Conservation (phyloP, 768 basidiomycete genomes). For the Agrocybe chaxingu region DNA sequence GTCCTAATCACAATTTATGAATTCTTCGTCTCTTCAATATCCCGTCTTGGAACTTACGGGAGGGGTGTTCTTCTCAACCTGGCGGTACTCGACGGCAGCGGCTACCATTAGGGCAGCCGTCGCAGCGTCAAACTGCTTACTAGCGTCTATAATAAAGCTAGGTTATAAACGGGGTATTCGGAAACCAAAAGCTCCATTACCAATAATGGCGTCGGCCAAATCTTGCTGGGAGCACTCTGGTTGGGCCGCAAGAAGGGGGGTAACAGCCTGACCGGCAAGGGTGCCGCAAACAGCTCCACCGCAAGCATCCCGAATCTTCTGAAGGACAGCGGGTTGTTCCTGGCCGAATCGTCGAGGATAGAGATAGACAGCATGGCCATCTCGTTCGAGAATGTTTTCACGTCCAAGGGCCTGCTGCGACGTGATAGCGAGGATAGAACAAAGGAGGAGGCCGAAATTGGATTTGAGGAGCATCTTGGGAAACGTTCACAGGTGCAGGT, state of each 20-base stretch:
- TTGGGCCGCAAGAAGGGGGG: slow-evolving; percentile 49
- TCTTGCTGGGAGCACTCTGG: slow-evolving; percentile 57
- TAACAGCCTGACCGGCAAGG: slow-evolving; percentile 46
- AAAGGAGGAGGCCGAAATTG: slow-evolving; percentile 20
- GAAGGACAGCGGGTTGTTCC: slow-evolving; percentile 44
- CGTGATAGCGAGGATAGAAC: slow-evolving; percentile 25
- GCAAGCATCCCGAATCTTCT: slow-evolving; percentile 44
- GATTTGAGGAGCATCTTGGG: slow-evolving; percentile 28
- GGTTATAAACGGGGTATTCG: not conserved
- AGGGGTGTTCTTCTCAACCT: slow-evolving; percentile 59
- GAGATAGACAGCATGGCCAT: slow-evolving; percentile 40
- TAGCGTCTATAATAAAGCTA: slow-evolving; percentile 35
- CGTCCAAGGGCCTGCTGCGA: slow-evolving; percentile 33
- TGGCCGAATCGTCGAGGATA: slow-evolving; percentile 54
- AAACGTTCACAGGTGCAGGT: slow-evolving; percentile 1
- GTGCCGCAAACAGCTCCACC: slow-evolving; percentile 45
- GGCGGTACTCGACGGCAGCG: slow-evolving; percentile 50
- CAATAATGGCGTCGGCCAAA: slow-evolving; percentile 54
- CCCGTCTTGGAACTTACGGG: slow-evolving; percentile 31
- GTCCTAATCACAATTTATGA: slow-evolving; percentile 30
- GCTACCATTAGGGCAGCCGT: slow-evolving; percentile 51
- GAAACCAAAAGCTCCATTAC: slow-evolving; percentile 24
- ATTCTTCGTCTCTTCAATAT: not conserved
- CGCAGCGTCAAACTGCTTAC: slow-evolving; percentile 46
- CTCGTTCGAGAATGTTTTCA: slow-evolving; percentile 44